These are phyloP conservation scores for Allomyces arbusculus DNA, from an alignment of 192 early-diverging fungal species.

Conservation along the genomic window DNA sequence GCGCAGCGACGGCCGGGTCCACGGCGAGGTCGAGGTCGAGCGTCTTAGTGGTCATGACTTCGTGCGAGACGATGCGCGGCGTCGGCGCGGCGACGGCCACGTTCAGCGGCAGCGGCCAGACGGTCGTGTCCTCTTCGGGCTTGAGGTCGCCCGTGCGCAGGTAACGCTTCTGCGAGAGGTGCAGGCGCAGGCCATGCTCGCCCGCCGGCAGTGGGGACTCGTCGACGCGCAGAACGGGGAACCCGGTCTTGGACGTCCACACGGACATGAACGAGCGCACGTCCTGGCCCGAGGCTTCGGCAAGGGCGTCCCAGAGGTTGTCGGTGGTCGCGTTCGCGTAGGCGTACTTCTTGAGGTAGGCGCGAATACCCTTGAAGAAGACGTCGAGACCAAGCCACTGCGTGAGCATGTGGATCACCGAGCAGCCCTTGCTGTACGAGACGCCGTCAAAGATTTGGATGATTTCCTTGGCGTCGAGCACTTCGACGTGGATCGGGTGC, in stretches of 20 bases:
- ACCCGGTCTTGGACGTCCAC: slow-evolving; percentile 77
- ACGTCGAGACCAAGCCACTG: slow-evolving; percentile 44
- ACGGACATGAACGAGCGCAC: slow-evolving; percentile 61
- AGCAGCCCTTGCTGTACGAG: slow-evolving; percentile 73
- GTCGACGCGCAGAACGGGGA: slow-evolving; percentile 56
- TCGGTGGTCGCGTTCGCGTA: slow-evolving; percentile 67
- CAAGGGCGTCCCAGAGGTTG: slow-evolving; percentile 71
- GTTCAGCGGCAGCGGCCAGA: slow-evolving; percentile 77
- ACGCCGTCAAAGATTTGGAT: slow-evolving; percentile 92
- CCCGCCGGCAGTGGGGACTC: slow-evolving; percentile 24
- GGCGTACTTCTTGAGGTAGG: slow-evolving; percentile 63
- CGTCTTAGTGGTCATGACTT: slow-evolving; percentile 6
- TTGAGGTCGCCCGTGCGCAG: slow-evolving; percentile 59
- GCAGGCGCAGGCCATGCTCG: slow-evolving; percentile 14
- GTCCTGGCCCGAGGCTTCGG: slow-evolving; percentile 58
- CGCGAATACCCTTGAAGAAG: slow-evolving; percentile 46
- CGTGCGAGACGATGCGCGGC: neutral
- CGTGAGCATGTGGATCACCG: slow-evolving; percentile 83
- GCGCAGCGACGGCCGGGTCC: slow-evolving; percentile 21
- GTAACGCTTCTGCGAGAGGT: slow-evolving; percentile 63
- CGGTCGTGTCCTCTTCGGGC: slow-evolving; percentile 51
- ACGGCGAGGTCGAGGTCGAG: slow-evolving; percentile 6
- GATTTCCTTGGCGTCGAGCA: slow-evolving; percentile 67
- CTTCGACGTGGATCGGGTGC: slow-evolving; percentile 82
- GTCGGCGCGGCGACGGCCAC: slow-evolving; percentile 17